Conservation (phyloP, 768 basidiomycete genomes). For the Hortiboletus campestris region DNA sequence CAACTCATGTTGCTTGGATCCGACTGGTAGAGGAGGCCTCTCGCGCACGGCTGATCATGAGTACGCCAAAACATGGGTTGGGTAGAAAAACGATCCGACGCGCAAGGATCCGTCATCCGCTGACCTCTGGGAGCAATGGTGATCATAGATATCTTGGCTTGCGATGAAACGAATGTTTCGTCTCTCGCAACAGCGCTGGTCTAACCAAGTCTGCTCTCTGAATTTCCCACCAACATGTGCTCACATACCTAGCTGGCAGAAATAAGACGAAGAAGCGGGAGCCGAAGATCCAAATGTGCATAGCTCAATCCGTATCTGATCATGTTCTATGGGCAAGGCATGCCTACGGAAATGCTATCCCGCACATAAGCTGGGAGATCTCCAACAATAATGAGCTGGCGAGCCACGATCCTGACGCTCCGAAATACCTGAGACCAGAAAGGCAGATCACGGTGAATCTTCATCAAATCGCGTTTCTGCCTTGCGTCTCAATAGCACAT, state of each 20-base stretch:
- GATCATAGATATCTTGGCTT: neutral
- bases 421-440: too few species aligned
- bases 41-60: neutral
- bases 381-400: too few species aligned
- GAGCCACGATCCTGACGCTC: too few species aligned
- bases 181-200: neutral
- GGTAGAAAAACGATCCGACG: neutral
- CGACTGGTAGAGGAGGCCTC: neutral
- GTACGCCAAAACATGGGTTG: neutral
- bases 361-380: neutral
- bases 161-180: slow-evolving; percentile 23
- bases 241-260: slow-evolving; percentile 10
- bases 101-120: neutral
- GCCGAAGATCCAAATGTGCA: neutral
- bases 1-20: neutral
- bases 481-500: too few species aligned
- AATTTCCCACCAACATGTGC: neutral
- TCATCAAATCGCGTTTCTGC: too few species aligned
- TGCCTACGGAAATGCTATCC: neutral
- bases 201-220: neutral
- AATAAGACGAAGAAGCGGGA: slow-evolving; percentile 5
- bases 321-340: neutral
- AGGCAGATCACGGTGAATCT: too few species aligned
- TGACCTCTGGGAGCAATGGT: neutral
- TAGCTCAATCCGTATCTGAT: neutral